phyloP scores from a whole-genome alignment of 805 yeast species.

The Saccharomyces eubayanus region DNA sequence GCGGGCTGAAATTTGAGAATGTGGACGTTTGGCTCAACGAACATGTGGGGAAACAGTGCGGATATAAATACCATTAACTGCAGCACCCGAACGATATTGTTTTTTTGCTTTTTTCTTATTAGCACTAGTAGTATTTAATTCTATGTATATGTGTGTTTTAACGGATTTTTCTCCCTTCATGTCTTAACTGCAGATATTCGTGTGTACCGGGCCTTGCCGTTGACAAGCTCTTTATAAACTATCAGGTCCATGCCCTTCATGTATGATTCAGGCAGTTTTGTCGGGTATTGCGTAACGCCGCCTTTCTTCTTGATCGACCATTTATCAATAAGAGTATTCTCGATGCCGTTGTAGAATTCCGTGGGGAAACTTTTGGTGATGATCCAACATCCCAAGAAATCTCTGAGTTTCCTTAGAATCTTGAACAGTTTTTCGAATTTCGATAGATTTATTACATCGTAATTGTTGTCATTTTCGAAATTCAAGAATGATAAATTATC shows the following conservation, averaged over 20 bases:
- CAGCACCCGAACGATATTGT: neutral
- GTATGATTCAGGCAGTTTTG: conserved; percentile 18
- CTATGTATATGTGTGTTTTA: neutral
- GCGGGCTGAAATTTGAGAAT: conserved; percentile 54
- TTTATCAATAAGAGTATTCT: conserved; percentile 4
- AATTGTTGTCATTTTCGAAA: conserved; percentile 10
- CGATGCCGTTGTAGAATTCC: conserved; percentile 26
- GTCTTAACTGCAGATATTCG: neutral
- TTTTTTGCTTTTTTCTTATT: neutral
- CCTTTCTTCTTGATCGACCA: neutral
- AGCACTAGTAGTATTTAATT: neutral
- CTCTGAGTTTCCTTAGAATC: conserved; percentile 14
- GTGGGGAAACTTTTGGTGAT: conserved; percentile 22
- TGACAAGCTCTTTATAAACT: conserved; percentile 12
- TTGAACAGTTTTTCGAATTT: conserved; percentile 13
- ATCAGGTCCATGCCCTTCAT: conserved; percentile 23
- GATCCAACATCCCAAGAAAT: conserved; percentile 25
- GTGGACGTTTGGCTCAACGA: conserved; percentile 73
- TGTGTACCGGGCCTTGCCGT: neutral
- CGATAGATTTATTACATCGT: neutral
- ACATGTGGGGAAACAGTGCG: conserved; percentile 49
- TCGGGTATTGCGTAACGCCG: conserved; percentile 7
- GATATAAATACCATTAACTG: conserved; percentile 22
- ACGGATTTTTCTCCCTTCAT: neutral
- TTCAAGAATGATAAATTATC: conserved; percentile 27